phyloP scores from a whole-genome alignment of 306 rosid genomes.

The Lathyrus sativus region DNA sequence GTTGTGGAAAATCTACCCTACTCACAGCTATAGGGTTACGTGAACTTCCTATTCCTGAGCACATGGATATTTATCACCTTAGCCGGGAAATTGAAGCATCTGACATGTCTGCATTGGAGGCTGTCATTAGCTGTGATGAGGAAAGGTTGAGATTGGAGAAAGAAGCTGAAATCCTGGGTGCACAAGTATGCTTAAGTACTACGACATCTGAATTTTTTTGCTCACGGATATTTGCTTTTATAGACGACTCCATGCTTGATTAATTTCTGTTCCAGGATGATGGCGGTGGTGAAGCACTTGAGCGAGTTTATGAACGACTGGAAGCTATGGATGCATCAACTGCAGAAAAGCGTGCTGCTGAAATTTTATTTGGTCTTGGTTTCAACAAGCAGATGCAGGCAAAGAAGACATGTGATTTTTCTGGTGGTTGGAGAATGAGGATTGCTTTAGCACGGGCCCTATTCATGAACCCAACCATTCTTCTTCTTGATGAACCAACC shows the following conservation, averaged over 20 bases:
- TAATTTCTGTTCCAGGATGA: constrained; percentile 61
- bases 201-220: neutral
- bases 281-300: constrained; percentile 95
- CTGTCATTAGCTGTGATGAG: constrained; percentile 92
- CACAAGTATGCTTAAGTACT: constrained; percentile 60
- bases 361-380: constrained; percentile 90
- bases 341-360: constrained; percentile 99
- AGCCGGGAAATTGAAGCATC: constrained; percentile 94
- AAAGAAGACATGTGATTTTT: constrained; percentile 88
- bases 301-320: constrained; percentile 84
- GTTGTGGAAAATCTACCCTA: constrained; percentile 95
- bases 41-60: constrained; percentile 96
- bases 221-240: neutral
- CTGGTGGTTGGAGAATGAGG: constrained; percentile 99
- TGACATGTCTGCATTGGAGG: constrained; percentile 90
- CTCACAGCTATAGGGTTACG: constrained; percentile 78
- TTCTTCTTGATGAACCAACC: constrained; percentile 95
- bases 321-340: constrained; percentile 94
- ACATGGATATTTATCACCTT: constrained; percentile 95
- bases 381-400: constrained; percentile 93
- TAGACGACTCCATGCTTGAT: neutral
- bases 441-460: constrained; percentile 95
- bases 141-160: constrained; percentile 85
- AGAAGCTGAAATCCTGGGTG: constrained; percentile 81
- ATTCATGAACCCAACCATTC: constrained; percentile 92